A percentile compares a stretch with the other conserved stretches of the same genome.
phyloP scores from a whole-genome alignment of 306 rosid genomes.

The Oxytropis ochrocephala region DNA sequence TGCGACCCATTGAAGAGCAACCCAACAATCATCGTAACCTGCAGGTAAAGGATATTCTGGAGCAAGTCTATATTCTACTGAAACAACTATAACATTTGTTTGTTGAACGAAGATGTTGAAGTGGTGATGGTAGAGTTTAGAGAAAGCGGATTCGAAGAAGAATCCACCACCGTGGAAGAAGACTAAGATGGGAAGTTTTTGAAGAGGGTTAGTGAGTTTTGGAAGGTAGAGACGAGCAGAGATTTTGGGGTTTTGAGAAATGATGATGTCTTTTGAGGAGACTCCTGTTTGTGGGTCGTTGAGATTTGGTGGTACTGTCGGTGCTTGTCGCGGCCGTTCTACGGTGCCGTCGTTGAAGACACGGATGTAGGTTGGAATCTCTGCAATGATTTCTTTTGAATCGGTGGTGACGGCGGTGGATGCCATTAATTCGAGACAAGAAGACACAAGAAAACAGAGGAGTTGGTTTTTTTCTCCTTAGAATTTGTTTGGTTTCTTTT shows the following conservation, averaged over 20 bases:
- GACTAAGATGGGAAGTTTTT: conserved; percentile 38
- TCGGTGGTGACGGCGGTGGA: not conserved
- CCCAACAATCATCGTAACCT: conserved; percentile 36
- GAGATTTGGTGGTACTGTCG: conserved; percentile 15
- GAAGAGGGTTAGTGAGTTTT: not conserved
- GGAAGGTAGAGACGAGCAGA: conserved; percentile 31
- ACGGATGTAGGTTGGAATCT: conserved; percentile 19
- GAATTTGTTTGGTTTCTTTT: too few species aligned
- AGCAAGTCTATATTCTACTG: conserved; percentile 40
- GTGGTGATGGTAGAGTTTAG: conserved; percentile 4
- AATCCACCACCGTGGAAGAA: conserved; percentile 46
- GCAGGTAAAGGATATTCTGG: conserved; percentile 35
- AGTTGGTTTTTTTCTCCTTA: too few species aligned
- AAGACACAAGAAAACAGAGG: too few species aligned
- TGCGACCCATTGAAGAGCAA: conserved; percentile 35
- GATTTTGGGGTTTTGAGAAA: conserved; percentile 11
- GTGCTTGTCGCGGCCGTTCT: conserved; percentile 6
- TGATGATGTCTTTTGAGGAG: conserved; percentile 10
- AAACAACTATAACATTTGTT: conserved; percentile 26
- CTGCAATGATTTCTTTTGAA: conserved; percentile 6
- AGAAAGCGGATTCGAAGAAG: conserved; percentile 32
- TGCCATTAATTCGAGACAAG: not conserved
- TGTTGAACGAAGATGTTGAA: conserved; percentile 22
- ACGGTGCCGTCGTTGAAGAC: conserved; percentile 32
- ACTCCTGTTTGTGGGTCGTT: not conserved